Base-by-base conservation (phyloP, 306 rosid genomes). In the Sphenostylis stenocarpa region DNA sequence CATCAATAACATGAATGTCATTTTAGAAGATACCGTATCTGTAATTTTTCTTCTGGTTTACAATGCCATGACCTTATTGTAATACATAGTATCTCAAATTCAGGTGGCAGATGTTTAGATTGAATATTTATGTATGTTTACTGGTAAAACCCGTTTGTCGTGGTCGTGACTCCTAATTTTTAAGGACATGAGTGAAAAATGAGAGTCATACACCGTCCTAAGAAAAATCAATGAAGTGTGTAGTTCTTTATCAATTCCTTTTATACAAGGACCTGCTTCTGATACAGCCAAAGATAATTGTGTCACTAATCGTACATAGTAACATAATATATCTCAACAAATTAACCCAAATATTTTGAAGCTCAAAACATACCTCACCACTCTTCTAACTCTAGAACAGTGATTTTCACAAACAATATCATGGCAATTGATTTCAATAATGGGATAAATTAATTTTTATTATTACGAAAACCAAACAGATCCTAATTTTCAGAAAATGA, bases 1-100 rank as follows among this genome's bases (percentile, higher is more conserved):
- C 43, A 75, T 74, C 31, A 26, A 63, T 41, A 26, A 26, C 19
- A 73, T 63, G 68, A 52, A 10, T 39, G 41, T 67, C 62, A 43
- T 13, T 8, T 21, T 3, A 13, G 23, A 12, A 65, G 1, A 44
- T 55, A 62, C 2, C 62, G 28, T 28, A 23, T 70, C 10, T 47
- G 39, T 26, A 20, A 75, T 12, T 38, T 47, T 24, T 14, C 63
- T 13, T 28, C 31, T 36, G 29, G 26, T 29, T 28, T 7, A 38
- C 19, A 6, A 47, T 45, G 44, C 60, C 58, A 38, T 76, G 76
- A 14, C 48, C 52, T 24, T 75, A 34, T 38, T 47, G 55, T 48
- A 66, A 45, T 20, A 52, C 36, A 23, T 3, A 55, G 66, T 11
- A 63, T 75, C 67, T 63, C 51, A 55, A 31, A 45, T 49, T 60